Conservation (phyloP, 768 basidiomycete genomes). For the Naganishia vishniacii region DNA sequence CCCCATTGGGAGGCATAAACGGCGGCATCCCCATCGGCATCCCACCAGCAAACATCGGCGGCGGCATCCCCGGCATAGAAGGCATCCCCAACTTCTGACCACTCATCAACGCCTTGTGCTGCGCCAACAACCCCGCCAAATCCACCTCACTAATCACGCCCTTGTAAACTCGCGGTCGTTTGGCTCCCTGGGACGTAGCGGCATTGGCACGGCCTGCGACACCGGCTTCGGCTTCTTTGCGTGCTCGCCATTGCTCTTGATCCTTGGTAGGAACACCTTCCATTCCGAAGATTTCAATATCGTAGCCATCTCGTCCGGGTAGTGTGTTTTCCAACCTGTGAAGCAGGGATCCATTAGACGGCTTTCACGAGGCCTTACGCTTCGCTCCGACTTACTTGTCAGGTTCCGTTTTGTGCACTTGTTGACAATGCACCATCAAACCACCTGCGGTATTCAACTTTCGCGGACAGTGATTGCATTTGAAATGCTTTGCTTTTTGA, state of each 20-base stretch:
- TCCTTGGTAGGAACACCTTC: constrained; percentile 93
- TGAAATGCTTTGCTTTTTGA: constrained; percentile 99
- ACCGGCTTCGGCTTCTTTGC: constrained; percentile 90
- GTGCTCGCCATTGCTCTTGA: constrained; percentile 89
- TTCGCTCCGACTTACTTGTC: constrained; percentile 72
- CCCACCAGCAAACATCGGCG: constrained; percentile 36
- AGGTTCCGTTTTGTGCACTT: constrained; percentile 97
- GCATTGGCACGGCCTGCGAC: constrained; percentile 56
- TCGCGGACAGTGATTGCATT: constrained; percentile 90
- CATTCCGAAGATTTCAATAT: constrained; percentile 99
- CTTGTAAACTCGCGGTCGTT: constrained; percentile 67
- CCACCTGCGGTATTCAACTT: constrained; percentile 96
- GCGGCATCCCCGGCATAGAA: constrained; percentile 37
- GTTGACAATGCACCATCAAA: constrained; percentile 93
- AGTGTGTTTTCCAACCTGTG: constrained; percentile 91
- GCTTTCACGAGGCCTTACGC: background rate
- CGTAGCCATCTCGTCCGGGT: constrained; percentile 92
- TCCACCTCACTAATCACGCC: constrained; percentile 73
- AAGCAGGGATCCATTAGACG: constrained; percentile 47
- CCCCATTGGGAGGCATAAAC: constrained; percentile 2
- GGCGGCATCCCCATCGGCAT: constrained; percentile 42
- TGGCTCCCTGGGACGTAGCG: constrained; percentile 47
- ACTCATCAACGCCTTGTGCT: constrained; percentile 90
- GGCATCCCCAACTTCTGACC: constrained; percentile 49
- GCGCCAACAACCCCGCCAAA: constrained; percentile 73